phyloP scores from a whole-genome alignment of 2,329 filamentous ascomycete species.

The Nannizziopsis barbatae region DNA sequence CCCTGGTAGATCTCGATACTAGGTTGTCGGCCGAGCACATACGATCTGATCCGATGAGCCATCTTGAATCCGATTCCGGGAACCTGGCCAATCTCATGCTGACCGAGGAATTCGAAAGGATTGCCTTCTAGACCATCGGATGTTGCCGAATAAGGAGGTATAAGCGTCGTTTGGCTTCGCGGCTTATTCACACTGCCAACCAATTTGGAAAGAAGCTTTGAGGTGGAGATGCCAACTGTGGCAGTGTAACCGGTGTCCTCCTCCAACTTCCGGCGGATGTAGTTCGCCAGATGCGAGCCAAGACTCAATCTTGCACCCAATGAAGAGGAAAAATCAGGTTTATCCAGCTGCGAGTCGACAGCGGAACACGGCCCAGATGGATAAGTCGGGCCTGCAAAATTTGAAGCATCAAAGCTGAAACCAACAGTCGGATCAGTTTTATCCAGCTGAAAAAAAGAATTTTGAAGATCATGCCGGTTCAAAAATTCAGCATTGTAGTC shows the following conservation, averaged over 20 bases:
- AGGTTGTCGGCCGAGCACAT: constrained; percentile 41
- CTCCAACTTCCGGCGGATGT: constrained; percentile 63
- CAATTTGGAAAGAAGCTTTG: constrained; percentile 76
- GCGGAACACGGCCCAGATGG: constrained; percentile 26
- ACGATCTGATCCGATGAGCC: constrained; percentile 54
- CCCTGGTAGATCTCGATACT: constrained; percentile 26
- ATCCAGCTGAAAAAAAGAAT: constrained; percentile 72
- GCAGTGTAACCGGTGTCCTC: constrained; percentile 71
- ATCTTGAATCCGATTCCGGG: constrained; percentile 77
- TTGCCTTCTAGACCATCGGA: constrained; percentile 33
- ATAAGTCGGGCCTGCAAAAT: constrained; percentile 53
- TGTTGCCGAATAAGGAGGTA: constrained; percentile 46
- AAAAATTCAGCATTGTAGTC: constrained; percentile 66
- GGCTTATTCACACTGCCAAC: constrained; percentile 78
- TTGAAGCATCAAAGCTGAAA: constrained; percentile 64
- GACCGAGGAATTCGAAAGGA: constrained; percentile 59
- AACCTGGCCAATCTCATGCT: constrained; percentile 64
- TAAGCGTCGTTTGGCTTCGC: constrained; percentile 69
- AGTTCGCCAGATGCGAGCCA: constrained; percentile 67
- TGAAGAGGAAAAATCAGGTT: constrained; percentile 12
- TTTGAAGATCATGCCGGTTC: constrained; percentile 50
- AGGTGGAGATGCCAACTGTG: constrained; percentile 77
- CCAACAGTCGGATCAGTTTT: constrained; percentile 63
- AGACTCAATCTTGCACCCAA: constrained; percentile 55
- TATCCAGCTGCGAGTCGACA: constrained; percentile 11